Evolutionary conservation across 305 asterid species (phyloP).

Genomic region (Coffea humblotiana): DNA sequence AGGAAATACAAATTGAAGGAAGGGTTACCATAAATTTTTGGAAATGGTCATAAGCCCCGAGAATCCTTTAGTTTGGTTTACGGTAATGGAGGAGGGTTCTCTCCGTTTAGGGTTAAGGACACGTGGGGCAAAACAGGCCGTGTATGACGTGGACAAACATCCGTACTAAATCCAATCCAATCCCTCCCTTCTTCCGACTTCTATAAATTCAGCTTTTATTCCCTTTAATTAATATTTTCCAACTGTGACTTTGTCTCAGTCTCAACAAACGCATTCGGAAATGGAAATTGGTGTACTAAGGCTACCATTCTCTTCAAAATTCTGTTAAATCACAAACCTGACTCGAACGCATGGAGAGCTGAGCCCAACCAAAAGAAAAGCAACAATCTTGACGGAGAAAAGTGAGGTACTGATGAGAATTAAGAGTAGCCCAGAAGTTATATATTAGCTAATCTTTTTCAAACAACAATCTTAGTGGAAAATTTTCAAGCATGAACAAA

Average conservation of each 20-base stretch:
- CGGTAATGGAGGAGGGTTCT: too few relatives aligned
- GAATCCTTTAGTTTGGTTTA: too few relatives aligned
- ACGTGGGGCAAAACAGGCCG: neutral
- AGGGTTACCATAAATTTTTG: too few relatives aligned
- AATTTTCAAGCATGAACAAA: neutral
- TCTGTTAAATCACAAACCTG: neutral
- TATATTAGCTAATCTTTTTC: neutral
- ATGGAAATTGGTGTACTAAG: neutral
- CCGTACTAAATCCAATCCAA: neutral
- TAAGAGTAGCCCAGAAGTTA: constrained; percentile 5
- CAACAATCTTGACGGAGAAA: neutral
- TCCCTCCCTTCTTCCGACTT: neutral
- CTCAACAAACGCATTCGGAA: too few relatives aligned
- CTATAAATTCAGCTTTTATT: neutral
- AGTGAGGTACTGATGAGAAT: neutral
- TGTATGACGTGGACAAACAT: constrained; percentile 7
- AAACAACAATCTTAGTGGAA: neutral
- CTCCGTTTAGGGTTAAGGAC: neutral
- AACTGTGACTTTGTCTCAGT: neutral
- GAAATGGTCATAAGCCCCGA: too few relatives aligned
- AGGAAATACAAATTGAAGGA: too few relatives aligned
- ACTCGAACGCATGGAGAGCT: too few relatives aligned
- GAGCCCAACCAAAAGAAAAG: too few relatives aligned
- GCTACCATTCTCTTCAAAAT: neutral
- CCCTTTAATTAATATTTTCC: too few relatives aligned